These are phyloP conservation scores for Mortierella sp. DNA, from an alignment of 371 early-diverging fungal genomes.

Conservation along the genomic window DNA sequence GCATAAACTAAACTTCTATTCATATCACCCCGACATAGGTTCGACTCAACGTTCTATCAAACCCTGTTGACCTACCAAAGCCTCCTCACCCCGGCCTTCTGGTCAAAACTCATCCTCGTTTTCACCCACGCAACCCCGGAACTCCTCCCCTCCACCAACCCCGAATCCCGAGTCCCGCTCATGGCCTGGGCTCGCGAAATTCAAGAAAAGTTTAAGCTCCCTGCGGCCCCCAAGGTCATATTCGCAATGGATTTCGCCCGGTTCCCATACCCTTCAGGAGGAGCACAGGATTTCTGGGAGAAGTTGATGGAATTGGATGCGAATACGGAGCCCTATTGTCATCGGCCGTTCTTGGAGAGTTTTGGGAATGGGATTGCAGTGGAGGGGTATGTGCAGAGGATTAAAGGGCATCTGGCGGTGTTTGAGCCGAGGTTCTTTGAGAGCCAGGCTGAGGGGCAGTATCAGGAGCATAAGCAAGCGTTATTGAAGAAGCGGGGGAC, in stretches of 20 bases:
- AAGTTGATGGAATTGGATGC: conserved; percentile 51
- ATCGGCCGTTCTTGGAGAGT: conserved; percentile 50
- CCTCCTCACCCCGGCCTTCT: conserved; percentile 52
- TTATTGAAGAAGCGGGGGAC: conserved; percentile 31
- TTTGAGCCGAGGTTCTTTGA: conserved; percentile 57
- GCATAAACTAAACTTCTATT: background rate
- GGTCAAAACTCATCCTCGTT: conserved; percentile 52
- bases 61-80: conserved; percentile 53
- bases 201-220: conserved; percentile 50
- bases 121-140: conserved; percentile 55
- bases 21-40: conserved; percentile 19
- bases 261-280: conserved; percentile 45
- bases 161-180: conserved; percentile 30
- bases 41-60: conserved; percentile 53
- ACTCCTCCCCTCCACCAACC: conserved; percentile 13
- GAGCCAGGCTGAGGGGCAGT: conserved; percentile 50
- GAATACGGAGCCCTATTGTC: conserved; percentile 44
- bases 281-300: conserved; percentile 56
- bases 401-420: conserved; percentile 52
- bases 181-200: conserved; percentile 52
- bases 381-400: conserved; percentile 49
- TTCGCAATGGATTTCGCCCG: conserved; percentile 52
- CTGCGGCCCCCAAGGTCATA: conserved; percentile 30
- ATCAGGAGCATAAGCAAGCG: conserved; percentile 29
- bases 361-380: conserved; percentile 47